These are phyloP conservation scores for Aaosphaeria pasadenensis DNA, from an alignment of 2,329 filamentous ascomycete genomes.

Conservation along the genomic window DNA sequence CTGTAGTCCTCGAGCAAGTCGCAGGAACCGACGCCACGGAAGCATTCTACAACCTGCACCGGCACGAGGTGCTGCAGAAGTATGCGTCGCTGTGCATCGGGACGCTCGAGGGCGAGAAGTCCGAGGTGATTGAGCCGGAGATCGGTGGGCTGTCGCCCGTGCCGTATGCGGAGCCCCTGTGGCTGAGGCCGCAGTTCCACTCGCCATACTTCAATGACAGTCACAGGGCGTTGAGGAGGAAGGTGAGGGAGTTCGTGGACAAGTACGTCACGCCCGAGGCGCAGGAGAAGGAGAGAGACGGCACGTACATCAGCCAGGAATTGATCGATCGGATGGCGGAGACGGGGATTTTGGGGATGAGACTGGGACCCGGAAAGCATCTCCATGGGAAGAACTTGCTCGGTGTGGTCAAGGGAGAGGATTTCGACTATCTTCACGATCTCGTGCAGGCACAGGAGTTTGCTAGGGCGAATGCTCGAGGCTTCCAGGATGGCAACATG, in stretches of 20 bases:
- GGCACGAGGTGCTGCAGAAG: conserved; percentile 82
- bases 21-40: conserved; percentile 78
- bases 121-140: conserved; percentile 67
- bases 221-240: conserved; percentile 66
- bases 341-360: conserved; percentile 74
- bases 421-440: conserved; percentile 88
- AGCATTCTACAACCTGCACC: conserved; percentile 88
- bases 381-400: conserved; percentile 68
- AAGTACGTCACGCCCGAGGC: conserved; percentile 70
- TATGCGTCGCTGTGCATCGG: conserved; percentile 75
- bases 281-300: conserved; percentile 70
- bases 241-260: conserved; percentile 71
- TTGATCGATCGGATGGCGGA: conserved; percentile 78
- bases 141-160: conserved; percentile 72
- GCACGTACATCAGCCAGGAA: conserved; percentile 65
- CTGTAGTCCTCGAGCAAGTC: conserved; percentile 74
- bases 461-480: conserved; percentile 66
- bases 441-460: conserved; percentile 73
- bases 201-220: conserved; percentile 78
- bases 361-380: conserved; percentile 78
- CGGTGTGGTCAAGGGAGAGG: conserved; percentile 68
- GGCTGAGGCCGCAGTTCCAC: conserved; percentile 74
- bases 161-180: conserved; percentile 81
- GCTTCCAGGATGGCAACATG: conserved; percentile 85
- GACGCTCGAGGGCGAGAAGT: conserved; percentile 69